A percentile compares a stretch with the other conserved stretches of the same genome.
phyloP scores from a whole-genome alignment of 108 stramenopile species.

The Discostella stelligeroides region DNA sequence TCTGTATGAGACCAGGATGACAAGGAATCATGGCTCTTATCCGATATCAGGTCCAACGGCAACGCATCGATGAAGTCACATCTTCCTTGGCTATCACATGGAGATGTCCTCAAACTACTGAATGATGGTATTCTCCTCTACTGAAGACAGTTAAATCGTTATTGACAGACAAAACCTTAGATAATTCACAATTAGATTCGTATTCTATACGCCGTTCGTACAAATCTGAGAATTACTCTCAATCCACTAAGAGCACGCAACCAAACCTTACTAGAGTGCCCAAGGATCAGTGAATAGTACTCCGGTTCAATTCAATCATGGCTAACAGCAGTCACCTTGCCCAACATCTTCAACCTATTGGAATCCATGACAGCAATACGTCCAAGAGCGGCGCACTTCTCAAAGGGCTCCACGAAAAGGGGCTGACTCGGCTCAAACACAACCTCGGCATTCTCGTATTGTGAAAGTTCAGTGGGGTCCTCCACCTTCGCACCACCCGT shows the following conservation, averaged over 20 bases:
- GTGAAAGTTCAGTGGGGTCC: slow-evolving; percentile 77
- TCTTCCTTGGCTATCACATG: too few relatives aligned
- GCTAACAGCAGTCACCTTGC: slow-evolving; percentile 64
- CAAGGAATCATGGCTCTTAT: too few relatives aligned
- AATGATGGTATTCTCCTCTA: too few relatives aligned
- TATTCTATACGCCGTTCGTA: slow-evolving; percentile 17
- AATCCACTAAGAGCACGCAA: slow-evolving; percentile 17
- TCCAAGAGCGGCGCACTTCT: slow-evolving; percentile 77
- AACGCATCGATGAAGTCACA: too few relatives aligned
- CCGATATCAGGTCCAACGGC: too few relatives aligned
- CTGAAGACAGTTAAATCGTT: not conserved
- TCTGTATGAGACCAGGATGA: too few relatives aligned
- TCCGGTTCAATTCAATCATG: too few relatives aligned
- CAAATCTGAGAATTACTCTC: slow-evolving; percentile 20
- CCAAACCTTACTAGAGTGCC: not conserved
- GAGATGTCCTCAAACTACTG: too few relatives aligned
- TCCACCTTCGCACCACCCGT: slow-evolving; percentile 85
- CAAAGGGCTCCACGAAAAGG: slow-evolving; percentile 82
- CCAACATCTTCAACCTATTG: slow-evolving; percentile 87
- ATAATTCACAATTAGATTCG: not conserved
- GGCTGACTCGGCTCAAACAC: slow-evolving; percentile 80
- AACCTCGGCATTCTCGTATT: slow-evolving; percentile 82
- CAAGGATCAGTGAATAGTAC: not conserved
- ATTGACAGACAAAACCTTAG: not conserved
- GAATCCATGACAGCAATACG: slow-evolving; percentile 89